Base-by-base conservation (phyloP, 495 filamentous ascomycete genomes). In the Mytilinidion resinicola region DNA sequence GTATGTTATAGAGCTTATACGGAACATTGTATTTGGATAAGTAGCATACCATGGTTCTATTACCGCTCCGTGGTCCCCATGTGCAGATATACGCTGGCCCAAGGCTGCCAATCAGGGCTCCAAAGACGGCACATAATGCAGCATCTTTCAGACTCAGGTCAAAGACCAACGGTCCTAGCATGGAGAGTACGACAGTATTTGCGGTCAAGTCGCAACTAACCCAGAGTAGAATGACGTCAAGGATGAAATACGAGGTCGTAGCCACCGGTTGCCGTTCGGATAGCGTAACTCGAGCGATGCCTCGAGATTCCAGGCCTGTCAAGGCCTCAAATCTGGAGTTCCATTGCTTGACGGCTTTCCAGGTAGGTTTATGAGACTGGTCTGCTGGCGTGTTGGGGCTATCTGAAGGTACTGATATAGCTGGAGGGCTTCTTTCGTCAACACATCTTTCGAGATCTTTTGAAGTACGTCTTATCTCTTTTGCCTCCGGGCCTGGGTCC, bases 21-120 rank as follows among this genome's bases (percentile, higher is more conserved):
- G 35, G 10, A 39, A 37, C 17, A 9, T 20, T 4, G 14, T 9
- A 36, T 8, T 19, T 10, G 43, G 21, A 53, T 9, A 14, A 25
- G 4, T 15, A 33, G 33, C 56, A 43, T 35, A 59, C 56, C 56
- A 59, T 43, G 15, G 67, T 70, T 34, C 67, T 57, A 46, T 55
- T 49, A 25, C 59, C 59, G 44, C 53, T 56, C n/a, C 19, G 10
- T 5, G 59, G 55, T 8, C 59, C 59, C 44, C 52, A 62, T n/a
- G 38, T 62, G 43, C 41, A 33, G 20, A 56, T 62, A 46, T 62
- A 62, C n/a, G 59, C 59, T 5, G 53, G 47, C 14, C 53, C 47
- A n/a, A 47, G 37, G 12, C 25, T 43, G 9, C 59, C 59, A 36
- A 62, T 19, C 21, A 52, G 30, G 7, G 19, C 39, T 0, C 59